Percentiles rank a stretch among this genome's conserved stretches.
These are phyloP conservation scores for Coriaria nepalensis DNA, from an alignment of 306 rosid genomes.

Conservation along the genomic window DNA sequence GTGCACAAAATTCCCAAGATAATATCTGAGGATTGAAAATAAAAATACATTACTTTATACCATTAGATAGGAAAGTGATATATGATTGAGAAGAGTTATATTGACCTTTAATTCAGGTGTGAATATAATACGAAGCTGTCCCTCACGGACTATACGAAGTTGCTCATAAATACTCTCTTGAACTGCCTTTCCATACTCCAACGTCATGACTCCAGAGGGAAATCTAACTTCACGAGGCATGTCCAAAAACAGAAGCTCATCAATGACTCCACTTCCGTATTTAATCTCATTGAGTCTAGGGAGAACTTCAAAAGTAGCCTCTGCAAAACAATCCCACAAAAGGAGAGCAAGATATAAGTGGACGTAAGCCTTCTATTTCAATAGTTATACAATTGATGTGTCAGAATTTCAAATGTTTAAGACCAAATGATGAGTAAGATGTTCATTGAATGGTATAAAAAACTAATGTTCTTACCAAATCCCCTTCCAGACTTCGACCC, in stretches of 20 bases:
- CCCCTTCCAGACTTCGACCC: conserved; percentile 97
- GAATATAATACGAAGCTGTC: conserved; percentile 83
- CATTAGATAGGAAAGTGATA: too few species aligned
- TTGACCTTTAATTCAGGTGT: conserved; percentile 78
- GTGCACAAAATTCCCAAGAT: conserved; percentile 93
- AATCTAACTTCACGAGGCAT: conserved; percentile 67
- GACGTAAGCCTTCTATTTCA: background rate
- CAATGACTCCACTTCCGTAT: conserved; percentile 89
- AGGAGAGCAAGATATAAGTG: conserved; percentile 5
- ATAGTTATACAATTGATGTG: conserved; percentile 1
- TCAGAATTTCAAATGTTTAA: conserved; percentile 1
- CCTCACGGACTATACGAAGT: conserved; percentile 96
- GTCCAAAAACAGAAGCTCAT: conserved; percentile 83
- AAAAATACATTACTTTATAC: too few species aligned
- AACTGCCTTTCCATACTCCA: conserved; percentile 88
- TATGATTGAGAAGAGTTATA: background rate
- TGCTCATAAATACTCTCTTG: conserved; percentile 96
- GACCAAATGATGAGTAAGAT: background rate
- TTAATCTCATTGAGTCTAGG: conserved; percentile 91
- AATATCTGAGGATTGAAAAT: conserved; percentile 34
- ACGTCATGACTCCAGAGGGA: conserved; percentile 67
- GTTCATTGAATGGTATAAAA: background rate
- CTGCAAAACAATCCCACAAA: conserved; percentile 34
- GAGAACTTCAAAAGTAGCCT: conserved; percentile 94
- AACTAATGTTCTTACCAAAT: conserved; percentile 50